Evolutionary conservation across 805 yeast species (phyloP).

Genomic region (Lipomyces sp.): DNA sequence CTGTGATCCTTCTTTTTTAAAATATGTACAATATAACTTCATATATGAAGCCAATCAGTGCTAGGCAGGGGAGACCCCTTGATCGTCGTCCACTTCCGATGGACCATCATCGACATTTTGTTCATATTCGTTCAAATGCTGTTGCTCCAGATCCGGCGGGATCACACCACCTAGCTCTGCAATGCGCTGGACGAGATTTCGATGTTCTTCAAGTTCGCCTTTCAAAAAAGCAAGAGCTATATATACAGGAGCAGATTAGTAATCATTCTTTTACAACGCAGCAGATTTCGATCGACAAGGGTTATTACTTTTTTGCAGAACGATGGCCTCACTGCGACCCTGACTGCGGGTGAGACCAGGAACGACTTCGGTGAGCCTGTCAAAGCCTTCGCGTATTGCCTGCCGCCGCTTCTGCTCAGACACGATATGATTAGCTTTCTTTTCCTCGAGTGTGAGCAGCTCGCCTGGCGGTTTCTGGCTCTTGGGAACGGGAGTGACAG

Average conservation of each 20-base stretch:
- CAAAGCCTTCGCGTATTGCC: constrained; percentile 82
- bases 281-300: neutral
- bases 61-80: constrained; percentile 1
- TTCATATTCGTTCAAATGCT: constrained; percentile 20
- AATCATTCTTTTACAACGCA: neutral
- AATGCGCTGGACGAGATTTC: constrained; percentile 41
- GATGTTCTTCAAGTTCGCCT: constrained; percentile 43
- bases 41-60: neutral
- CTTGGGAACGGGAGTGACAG: constrained; percentile 35
- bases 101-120: constrained; percentile 18
- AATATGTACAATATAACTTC: neutral
- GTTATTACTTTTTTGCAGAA: constrained; percentile 59
- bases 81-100: neutral
- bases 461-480: constrained; percentile 39
- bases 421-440: constrained; percentile 70
- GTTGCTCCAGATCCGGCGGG: constrained; percentile 29
- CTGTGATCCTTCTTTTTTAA: neutral
- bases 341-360: constrained; percentile 74
- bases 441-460: constrained; percentile 44
- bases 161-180: constrained; percentile 23
- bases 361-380: constrained; percentile 70
- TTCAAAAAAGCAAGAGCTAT: constrained; percentile 44
- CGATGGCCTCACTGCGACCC: constrained; percentile 77
- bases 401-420: constrained; percentile 87
- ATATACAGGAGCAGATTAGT: neutral